A percentile compares a stretch with the other conserved stretches of the same genome.
Conservation (phyloP, 305 asterid genomes). For the Fraxinus xanthoxyloides region DNA sequence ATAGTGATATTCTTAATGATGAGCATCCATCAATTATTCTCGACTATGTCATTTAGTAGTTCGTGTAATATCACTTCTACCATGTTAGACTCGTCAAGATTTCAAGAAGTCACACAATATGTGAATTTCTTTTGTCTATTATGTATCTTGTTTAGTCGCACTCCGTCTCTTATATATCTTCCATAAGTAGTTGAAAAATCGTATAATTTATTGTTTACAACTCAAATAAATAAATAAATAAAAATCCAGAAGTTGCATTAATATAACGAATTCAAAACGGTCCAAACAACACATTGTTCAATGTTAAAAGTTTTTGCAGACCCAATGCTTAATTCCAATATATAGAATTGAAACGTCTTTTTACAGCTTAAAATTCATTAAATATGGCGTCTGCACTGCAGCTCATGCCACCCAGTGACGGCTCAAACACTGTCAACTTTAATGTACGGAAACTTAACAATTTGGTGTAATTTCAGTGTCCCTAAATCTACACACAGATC, state of each 20-base stretch:
- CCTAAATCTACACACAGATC: not conserved
- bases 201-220: not conserved
- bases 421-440: constrained; percentile 24
- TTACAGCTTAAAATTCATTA: constrained; percentile 18
- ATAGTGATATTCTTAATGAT: not conserved
- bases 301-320: constrained; percentile 11
- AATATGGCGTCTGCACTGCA: not conserved
- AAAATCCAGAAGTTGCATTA: not conserved
- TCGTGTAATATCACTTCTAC: not conserved
- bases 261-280: constrained; percentile 4
- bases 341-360: constrained; percentile 18
- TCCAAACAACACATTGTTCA: constrained; percentile 24
- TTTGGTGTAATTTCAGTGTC: constrained; percentile 23
- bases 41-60: not conserved
- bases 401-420: constrained; percentile 22
- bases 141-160: not conserved
- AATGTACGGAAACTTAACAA: constrained; percentile 12
- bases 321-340: constrained; percentile 17
- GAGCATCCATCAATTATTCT: not conserved
- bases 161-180: too few relatives aligned
- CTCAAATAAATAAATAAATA: not conserved
- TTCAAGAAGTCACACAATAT: not conserved
- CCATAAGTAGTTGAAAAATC: too few relatives aligned
- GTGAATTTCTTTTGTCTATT: not conserved
- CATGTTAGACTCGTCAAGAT: not conserved